phyloP scores from a whole-genome alignment of 2,329 filamentous ascomycete genomes.

The Neopestalotiopsis sp. region DNA sequence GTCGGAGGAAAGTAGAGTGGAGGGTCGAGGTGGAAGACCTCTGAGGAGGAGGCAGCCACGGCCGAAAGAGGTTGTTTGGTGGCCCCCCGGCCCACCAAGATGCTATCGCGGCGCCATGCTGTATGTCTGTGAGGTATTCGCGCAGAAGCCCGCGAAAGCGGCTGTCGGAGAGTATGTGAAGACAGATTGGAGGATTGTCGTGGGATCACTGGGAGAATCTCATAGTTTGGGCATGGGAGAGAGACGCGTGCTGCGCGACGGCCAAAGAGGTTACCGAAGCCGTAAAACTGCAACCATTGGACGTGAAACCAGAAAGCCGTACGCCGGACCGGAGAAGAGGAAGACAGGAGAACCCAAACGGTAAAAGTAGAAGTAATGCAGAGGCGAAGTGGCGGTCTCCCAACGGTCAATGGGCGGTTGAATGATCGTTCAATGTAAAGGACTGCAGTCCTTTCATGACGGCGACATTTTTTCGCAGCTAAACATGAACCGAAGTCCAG shows the following conservation, averaged over 20 bases:
- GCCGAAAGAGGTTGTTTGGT: slow-evolving; percentile 29
- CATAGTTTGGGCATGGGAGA: slow-evolving; percentile 27
- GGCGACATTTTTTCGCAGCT: slow-evolving; percentile 29
- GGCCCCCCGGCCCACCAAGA: slow-evolving; percentile 42
- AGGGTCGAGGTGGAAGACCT: slow-evolving; percentile 27
- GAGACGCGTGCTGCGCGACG: background rate
- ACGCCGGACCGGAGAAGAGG: background rate
- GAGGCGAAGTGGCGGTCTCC: slow-evolving; percentile 2
- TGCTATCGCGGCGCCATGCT: slow-evolving; percentile 48
- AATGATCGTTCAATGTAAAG: slow-evolving; percentile 9
- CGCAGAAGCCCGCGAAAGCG: slow-evolving; percentile 49
- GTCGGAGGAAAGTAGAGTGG: slow-evolving; percentile 21
- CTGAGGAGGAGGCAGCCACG: slow-evolving; percentile 25
- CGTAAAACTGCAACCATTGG: background rate
- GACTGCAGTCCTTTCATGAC: slow-evolving; percentile 26
- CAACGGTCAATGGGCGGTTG: background rate
- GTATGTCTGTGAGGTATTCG: slow-evolving; percentile 42
- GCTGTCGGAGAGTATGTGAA: slow-evolving; percentile 34
- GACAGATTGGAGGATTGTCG: slow-evolving; percentile 35
- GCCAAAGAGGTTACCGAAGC: background rate
- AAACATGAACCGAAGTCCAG: slow-evolving; percentile 13
- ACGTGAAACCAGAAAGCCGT: background rate
- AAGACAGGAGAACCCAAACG: background rate
- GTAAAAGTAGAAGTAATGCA: slow-evolving; percentile 8
- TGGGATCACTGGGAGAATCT: slow-evolving; percentile 24